These are phyloP conservation scores for Annona cherimola DNA, from an alignment of 164 flowering plant species.

Conservation along the genomic window DNA sequence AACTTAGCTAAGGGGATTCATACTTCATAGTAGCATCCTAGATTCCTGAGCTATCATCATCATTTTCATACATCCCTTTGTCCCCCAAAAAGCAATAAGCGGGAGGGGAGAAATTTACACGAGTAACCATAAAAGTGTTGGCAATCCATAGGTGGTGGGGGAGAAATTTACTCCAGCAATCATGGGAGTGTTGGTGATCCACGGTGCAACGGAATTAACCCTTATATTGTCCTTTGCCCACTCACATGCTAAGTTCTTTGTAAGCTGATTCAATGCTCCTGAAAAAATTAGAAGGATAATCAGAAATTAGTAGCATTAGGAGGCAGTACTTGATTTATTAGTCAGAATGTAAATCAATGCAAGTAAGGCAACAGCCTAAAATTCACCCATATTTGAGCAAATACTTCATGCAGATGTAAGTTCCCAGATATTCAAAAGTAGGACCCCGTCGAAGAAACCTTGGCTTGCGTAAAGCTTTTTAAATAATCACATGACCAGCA, in stretches of 20 bases:
- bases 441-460: too few relatives aligned
- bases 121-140: too few relatives aligned
- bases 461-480: too few relatives aligned
- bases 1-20: background rate
- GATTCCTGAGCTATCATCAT: background rate
- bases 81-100: background rate
- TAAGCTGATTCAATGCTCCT: slow-evolving; percentile 73
- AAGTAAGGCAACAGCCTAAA: too few relatives aligned
- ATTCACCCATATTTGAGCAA: too few relatives aligned
- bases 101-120: background rate
- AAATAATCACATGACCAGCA: too few relatives aligned
- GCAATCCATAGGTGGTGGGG: too few relatives aligned
- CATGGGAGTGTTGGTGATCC: slow-evolving; percentile 64
- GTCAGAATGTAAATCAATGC: too few relatives aligned
- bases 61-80: background rate
- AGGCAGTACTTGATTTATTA: too few relatives aligned
- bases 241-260: slow-evolving; percentile 74
- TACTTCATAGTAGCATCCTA: background rate
- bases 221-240: slow-evolving; percentile 86
- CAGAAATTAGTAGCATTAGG: background rate
- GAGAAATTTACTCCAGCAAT: background rate
- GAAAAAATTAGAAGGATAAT: slow-evolving; percentile 5
- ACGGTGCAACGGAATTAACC: slow-evolving; percentile 60
- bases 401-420: too few relatives aligned
- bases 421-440: too few relatives aligned